phyloP scores from a whole-genome alignment of 805 yeast genomes.

The Dipodascus geniculatus region DNA sequence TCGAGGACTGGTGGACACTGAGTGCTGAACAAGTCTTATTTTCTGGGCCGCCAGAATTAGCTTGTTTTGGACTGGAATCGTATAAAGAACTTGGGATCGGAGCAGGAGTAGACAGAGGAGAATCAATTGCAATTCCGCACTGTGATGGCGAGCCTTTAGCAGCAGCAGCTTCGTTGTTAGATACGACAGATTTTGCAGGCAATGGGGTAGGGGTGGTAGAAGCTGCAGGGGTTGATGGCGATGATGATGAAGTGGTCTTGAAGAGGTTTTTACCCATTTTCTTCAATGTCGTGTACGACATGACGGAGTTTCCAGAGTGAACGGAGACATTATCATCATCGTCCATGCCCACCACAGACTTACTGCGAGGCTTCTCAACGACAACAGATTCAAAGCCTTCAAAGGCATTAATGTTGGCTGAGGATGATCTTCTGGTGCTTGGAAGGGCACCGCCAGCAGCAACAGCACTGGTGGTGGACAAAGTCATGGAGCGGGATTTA shows the following conservation, averaged over 20 bases:
- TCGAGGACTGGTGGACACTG: conserved; percentile 1
- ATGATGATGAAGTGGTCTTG: neutral
- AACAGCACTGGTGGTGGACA: neutral
- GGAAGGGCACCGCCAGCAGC: neutral
- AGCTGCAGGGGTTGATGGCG: neutral
- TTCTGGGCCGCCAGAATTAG: conserved; percentile 1
- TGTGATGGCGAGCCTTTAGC: neutral
- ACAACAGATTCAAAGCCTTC: conserved; percentile 1
- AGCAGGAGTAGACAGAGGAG: neutral
- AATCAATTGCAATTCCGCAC: conserved; percentile 2
- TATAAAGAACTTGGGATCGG: neutral
- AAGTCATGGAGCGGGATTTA: neutral
- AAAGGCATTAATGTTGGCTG: neutral
- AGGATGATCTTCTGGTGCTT: neutral
- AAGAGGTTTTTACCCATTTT: conserved; percentile 5
- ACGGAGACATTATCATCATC: conserved; percentile 2
- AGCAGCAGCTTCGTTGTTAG: conserved; percentile 10
- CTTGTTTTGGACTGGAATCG: neutral
- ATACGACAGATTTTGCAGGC: conserved; percentile 12
- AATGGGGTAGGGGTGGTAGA: neutral
- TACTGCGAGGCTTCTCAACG: conserved; percentile 3
- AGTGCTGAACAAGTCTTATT: neutral
- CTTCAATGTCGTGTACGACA: conserved; percentile 4
- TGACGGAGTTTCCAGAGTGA: conserved; percentile 1
- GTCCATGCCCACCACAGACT: conserved; percentile 6